Conservation (phyloP, 73 alveolate species). For the Paramecium sonneborni region DNA sequence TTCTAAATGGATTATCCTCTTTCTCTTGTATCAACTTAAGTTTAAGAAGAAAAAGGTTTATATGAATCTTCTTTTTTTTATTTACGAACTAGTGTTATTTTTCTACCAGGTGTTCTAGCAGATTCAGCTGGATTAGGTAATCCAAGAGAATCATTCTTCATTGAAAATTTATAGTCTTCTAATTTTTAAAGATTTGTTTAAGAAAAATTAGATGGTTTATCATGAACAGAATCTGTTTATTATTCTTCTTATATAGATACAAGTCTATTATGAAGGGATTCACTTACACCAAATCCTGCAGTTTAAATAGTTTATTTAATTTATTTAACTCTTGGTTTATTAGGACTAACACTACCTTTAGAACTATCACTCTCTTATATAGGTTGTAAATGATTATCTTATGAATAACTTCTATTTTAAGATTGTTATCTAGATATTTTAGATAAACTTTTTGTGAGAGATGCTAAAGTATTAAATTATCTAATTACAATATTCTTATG, state of each 20-base stretch:
- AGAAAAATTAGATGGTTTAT: background rate
- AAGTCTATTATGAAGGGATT: background rate
- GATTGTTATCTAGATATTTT: constrained; percentile 17
- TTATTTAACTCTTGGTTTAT: background rate
- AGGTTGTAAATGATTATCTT: background rate
- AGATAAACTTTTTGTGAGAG: background rate
- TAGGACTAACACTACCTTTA: background rate
- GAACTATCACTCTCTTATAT: constrained; percentile 38
- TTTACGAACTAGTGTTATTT: background rate
- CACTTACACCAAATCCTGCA: constrained; percentile 42
- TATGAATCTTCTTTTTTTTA: background rate
- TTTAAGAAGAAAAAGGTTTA: background rate
- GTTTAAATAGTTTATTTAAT: constrained; percentile 26
- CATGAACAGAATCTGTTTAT: background rate
- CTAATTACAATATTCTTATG: background rate
- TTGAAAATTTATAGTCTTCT: background rate
- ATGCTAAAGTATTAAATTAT: background rate
- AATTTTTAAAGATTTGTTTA: background rate
- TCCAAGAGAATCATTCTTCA: constrained; percentile 8
- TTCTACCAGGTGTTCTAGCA: background rate
- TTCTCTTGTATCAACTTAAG: background rate
- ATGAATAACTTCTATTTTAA: background rate
- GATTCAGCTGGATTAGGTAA: background rate
- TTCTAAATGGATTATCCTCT: background rate
- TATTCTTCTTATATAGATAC: background rate